A percentile compares a stretch with the other conserved stretches of the same genome.
These are phyloP conservation scores for Aspergillus sp. DNA, from an alignment of 2,329 filamentous ascomycete species.

Conservation along the genomic window DNA sequence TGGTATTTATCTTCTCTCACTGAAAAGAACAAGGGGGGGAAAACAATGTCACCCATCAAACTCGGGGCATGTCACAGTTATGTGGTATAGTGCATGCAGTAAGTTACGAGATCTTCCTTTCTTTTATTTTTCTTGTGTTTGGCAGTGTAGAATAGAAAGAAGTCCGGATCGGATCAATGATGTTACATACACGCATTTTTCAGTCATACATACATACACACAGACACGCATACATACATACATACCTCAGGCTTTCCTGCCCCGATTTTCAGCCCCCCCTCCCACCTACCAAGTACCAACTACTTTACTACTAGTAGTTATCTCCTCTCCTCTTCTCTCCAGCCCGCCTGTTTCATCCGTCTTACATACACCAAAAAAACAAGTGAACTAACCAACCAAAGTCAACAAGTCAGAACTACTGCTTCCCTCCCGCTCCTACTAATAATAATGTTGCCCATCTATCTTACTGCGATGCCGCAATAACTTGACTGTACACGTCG, in stretches of 20 bases:
- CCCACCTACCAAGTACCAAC: too few species aligned
- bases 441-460: background rate
- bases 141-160: too few species aligned
- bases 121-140: too few species aligned
- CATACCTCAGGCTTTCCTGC: background rate
- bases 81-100: too few species aligned
- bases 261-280: background rate
- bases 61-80: too few species aligned
- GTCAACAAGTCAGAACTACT: too few species aligned
- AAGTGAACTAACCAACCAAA: too few species aligned
- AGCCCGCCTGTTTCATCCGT: constrained; percentile 1
- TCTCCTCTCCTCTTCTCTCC: background rate
- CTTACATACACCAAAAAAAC: background rate
- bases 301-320: too few species aligned
- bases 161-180: background rate
- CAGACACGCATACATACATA: background rate
- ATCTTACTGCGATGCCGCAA: background rate
- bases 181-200: background rate
- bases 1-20: too few species aligned
- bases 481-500: background rate
- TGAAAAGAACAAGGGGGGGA: too few species aligned
- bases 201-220: background rate
- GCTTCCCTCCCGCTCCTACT: background rate
- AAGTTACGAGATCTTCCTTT: too few species aligned
- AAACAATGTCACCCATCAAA: too few species aligned